These are phyloP conservation scores for Tetratostichococcus sp. DNA, from an alignment of 139 green algal genomes.

Conservation along the genomic window DNA sequence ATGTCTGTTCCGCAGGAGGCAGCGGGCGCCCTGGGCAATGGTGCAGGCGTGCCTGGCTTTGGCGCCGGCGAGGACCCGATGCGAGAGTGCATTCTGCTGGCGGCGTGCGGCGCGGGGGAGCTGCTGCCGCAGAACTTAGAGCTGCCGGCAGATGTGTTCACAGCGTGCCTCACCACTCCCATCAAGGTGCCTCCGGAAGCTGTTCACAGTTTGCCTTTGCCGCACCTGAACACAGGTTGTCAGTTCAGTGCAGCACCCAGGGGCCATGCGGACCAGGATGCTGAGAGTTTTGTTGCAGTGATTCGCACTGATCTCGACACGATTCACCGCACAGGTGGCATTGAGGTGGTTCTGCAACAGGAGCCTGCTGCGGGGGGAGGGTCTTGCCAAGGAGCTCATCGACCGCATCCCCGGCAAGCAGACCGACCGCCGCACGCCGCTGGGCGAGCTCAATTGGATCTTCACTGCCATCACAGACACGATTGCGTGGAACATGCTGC, in stretches of 20 bases:
- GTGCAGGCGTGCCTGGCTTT: background rate
- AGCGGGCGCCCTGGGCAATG: background rate
- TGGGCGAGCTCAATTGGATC: constrained; percentile 99
- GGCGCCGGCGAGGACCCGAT: constrained; percentile 24
- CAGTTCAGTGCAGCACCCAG: too few species aligned
- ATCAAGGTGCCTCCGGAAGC: constrained; percentile 68
- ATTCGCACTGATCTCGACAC: too few species aligned
- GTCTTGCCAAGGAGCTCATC: constrained; percentile 75
- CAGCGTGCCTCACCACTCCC: constrained; percentile 95
- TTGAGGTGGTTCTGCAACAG: constrained; percentile 80
- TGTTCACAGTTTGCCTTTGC: too few species aligned
- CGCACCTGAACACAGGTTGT: too few species aligned
- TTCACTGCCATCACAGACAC: constrained; percentile 99
- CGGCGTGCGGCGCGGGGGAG: constrained; percentile 82
- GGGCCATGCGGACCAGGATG: background rate
- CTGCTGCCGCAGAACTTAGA: constrained; percentile 85
- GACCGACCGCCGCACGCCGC: constrained; percentile 95
- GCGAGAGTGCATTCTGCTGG: constrained; percentile 86
- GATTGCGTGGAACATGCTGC: constrained; percentile 98
- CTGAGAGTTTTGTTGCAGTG: too few species aligned
- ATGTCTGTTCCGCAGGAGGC: too few species aligned
- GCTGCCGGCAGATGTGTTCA: constrained; percentile 96
- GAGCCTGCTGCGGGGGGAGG: constrained; percentile 50
- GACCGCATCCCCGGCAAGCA: constrained; percentile 74
- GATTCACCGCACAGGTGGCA: constrained; percentile 69